Base-by-base conservation (phyloP, 2,329 filamentous ascomycete species). In the Diaporthe sp. region DNA sequence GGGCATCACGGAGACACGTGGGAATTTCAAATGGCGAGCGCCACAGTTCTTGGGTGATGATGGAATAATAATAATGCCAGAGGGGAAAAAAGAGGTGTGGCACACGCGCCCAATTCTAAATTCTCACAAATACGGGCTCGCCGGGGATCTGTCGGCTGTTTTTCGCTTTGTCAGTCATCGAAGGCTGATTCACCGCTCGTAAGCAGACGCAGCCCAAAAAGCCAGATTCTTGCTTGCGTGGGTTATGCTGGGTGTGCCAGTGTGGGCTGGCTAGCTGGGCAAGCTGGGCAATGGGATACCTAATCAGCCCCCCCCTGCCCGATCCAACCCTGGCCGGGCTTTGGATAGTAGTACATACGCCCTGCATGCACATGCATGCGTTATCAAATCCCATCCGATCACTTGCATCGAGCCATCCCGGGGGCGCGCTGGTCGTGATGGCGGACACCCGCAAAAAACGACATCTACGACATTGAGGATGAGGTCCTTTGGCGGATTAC, bases 51-150 rank as follows among this genome's bases (percentile, higher is more conserved):
- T 20, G 44, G n/a, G 60, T 8, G 25, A 17, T 47, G 10, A 31
- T 31, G 34, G 20, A 7, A 49, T 25, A 10, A 5, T 61, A 15
- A 34, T 44, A 15, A 47, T 17, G 25, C 39, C 5, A 39, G 7
- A 17, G 37, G 1, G 25, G 2, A 20, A 5, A 39, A 39, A 20
- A 47, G 22, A 51, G 28, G 28, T 68, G 49, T 70, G 65, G 4
- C 39, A 47, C 9, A 34, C 63, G 63, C 31, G 22, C 49, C 49
- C 22, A 55, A 42, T 70, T 42, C 65, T 42, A 70, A 70, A 28
- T 55, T 70, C 65, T 70, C 47, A 70, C 65, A 51, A 55, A 70
- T 70, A 70, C 65, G 65, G 65, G 49, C 65, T 70, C 10, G 15
- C 65, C 65, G 65, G 65, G 65, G 49, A 37, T 55, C 13, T 28